Percentiles rank a stretch among this genome's conserved stretches.
Evolutionary conservation across 495 filamentous ascomycete genomes (phyloP).

Genomic region (Penicillium ucsense): DNA sequence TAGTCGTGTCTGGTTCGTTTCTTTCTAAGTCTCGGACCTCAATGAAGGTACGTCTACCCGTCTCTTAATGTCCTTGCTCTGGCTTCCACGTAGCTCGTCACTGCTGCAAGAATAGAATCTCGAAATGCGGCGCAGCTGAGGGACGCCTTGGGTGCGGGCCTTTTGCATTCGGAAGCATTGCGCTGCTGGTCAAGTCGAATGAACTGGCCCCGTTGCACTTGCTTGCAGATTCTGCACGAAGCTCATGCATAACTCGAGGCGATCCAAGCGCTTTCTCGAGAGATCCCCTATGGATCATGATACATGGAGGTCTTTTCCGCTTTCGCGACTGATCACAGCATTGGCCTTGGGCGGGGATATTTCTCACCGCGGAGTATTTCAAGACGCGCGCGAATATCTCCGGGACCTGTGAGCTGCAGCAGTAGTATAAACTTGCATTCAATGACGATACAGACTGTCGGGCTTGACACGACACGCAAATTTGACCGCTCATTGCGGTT

Average conservation of each 20-base stretch:
- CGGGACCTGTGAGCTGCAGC: too few species aligned
- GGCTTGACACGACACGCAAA: too few species aligned
- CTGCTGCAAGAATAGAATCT: neutral
- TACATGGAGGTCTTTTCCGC: too few species aligned
- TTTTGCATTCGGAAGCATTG: neutral
- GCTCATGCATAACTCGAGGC: neutral
- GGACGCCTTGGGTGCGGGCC: neutral
- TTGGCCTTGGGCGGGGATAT: too few species aligned
- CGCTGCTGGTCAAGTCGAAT: neutral
- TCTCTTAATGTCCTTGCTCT: neutral
- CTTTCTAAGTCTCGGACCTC: neutral
- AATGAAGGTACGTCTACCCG: neutral
- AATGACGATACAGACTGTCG: too few species aligned
- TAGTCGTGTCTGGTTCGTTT: neutral
- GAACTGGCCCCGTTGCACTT: neutral
- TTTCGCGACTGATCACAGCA: too few species aligned
- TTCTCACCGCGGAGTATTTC: too few species aligned
- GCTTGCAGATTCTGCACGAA: neutral
- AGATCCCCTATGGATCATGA: too few species aligned
- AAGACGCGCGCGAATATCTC: too few species aligned
- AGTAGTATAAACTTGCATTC: too few species aligned
- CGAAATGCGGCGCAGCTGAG: neutral
- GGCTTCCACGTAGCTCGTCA: neutral
- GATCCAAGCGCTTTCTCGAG: too few species aligned
- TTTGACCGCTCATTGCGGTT: too few species aligned